Evolutionary conservation across 805 yeast species (phyloP), one percentile per base, ranked within the genome.

Genomic region (Metschnikowia peoriensis): DNA sequence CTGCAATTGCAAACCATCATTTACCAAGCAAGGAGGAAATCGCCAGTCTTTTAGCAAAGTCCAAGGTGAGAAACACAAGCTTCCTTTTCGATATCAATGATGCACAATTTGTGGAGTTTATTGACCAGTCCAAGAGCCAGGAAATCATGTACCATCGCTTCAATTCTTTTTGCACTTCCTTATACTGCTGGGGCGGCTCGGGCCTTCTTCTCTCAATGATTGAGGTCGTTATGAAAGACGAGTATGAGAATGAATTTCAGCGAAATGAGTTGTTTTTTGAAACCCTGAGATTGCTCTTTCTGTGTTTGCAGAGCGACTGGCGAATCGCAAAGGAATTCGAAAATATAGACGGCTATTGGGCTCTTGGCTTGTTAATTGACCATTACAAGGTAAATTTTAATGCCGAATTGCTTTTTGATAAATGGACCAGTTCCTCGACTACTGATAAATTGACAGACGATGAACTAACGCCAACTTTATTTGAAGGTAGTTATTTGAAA

Each of bases 241-340:
- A 62, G 1, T 56, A 55, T 37, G 38, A 51, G 5, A 61, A 64
- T 15, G 34, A 37, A 9, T 28, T 32, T n/a, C 35, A 58, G 1
- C 39, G 66, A 16, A 66, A 66, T 27, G 45, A 58, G 8, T 60
- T 66, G 0, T 57, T 82, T 9, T 63, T 67, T 11, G 57, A 62
- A 6, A 61, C 77, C 0, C 54, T 84, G 7, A 63, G 69, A 1
- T 51, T 80, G 0, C 65, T 85, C 2, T 72, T 85, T 34, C 62
- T 64, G 12, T 44, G 80, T 0, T 62, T 85, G 10, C 64, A 71
- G n/a, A 68, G 70, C 32, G 76, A 80, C 54, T 76, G 85, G 78
- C 70, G 84, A 40, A 68, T 78, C 48, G 66, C 73, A 29, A 77
- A 78, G 45, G 89, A 85, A 54, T 80, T 86, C 61, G 89, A 84